phyloP scores from a whole-genome alignment of 2,329 filamentous ascomycete species.

The Penicillium sp. region DNA sequence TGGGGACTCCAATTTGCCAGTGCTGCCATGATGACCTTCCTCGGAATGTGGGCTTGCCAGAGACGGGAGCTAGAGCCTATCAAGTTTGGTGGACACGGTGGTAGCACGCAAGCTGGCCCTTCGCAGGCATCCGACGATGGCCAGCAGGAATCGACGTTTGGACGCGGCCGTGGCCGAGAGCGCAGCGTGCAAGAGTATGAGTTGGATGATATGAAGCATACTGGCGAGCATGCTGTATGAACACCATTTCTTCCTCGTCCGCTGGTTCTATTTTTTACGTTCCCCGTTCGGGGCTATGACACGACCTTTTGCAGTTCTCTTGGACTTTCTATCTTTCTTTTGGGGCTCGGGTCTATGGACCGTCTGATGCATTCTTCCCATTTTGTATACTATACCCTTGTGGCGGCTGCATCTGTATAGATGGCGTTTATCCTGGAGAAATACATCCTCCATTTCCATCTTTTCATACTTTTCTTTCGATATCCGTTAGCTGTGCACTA shows the following conservation, averaged over 20 bases:
- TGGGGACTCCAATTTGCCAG: slow-evolving; percentile 67
- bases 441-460: slow-evolving; percentile 15
- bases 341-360: neutral
- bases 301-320: slow-evolving; percentile 3
- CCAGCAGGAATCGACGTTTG: slow-evolving; percentile 26
- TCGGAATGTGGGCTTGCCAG: slow-evolving; percentile 87
- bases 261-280: slow-evolving; percentile 2
- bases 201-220: slow-evolving; percentile 34
- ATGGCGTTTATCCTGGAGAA: slow-evolving; percentile 29
- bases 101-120: slow-evolving; percentile 18
- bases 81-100: slow-evolving; percentile 65
- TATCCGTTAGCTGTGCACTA: neutral
- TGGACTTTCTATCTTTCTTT: slow-evolving; percentile 6
- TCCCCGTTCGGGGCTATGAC: slow-evolving; percentile 15
- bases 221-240: slow-evolving; percentile 32
- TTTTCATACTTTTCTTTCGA: slow-evolving; percentile 13
- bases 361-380: slow-evolving; percentile 13
- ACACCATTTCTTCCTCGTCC: neutral
- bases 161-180: slow-evolving; percentile 32
- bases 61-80: slow-evolving; percentile 88
- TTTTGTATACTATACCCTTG: slow-evolving; percentile 37
- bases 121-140: slow-evolving; percentile 17
- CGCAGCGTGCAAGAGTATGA: slow-evolving; percentile 35
- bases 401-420: slow-evolving; percentile 31
- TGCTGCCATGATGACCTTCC: slow-evolving; percentile 59